phyloP scores from a whole-genome alignment of 306 rosid species.

The Vigna mungo region DNA sequence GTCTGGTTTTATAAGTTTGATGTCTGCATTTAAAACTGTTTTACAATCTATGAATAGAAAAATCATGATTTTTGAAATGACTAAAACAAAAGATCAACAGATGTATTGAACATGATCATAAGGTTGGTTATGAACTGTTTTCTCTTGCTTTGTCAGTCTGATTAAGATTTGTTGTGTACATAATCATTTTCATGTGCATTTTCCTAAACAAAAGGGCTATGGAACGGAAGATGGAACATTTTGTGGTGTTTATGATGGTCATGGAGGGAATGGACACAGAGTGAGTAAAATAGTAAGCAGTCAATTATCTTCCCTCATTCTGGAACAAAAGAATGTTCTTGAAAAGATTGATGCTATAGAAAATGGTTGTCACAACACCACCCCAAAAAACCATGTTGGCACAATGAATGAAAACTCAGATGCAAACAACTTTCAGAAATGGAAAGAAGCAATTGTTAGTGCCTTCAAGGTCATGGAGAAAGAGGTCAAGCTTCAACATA shows the following conservation, averaged over 20 bases:
- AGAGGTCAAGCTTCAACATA: conserved; percentile 65
- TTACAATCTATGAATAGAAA: too few relatives aligned
- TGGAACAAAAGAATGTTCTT: conserved; percentile 46
- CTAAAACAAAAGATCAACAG: too few relatives aligned
- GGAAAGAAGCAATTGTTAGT: conserved; percentile 58
- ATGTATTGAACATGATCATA: too few relatives aligned
- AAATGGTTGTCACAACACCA: conserved; percentile 15
- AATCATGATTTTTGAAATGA: too few relatives aligned
- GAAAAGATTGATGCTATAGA: conserved; percentile 18
- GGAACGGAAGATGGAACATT: conserved; percentile 54
- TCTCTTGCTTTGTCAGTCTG: not conserved
- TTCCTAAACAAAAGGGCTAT: conserved; percentile 55
- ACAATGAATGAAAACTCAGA: conserved; percentile 1
- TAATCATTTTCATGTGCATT: not conserved
- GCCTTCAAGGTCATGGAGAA: conserved; percentile 77
- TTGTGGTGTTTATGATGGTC: conserved; percentile 87
- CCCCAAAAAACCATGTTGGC: not conserved
- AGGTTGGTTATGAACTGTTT: too few relatives aligned
- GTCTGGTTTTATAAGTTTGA: too few relatives aligned
- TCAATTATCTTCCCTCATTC: conserved; percentile 55
- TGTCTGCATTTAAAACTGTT: too few relatives aligned
- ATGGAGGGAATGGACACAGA: conserved; percentile 73
- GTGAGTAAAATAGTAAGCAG: conserved; percentile 67
- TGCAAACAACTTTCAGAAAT: conserved; percentile 41
- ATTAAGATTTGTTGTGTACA: too few relatives aligned